Evolutionary conservation across 78 protist species (phyloP).

Genomic region (Dictyostelium purpureum): DNA sequence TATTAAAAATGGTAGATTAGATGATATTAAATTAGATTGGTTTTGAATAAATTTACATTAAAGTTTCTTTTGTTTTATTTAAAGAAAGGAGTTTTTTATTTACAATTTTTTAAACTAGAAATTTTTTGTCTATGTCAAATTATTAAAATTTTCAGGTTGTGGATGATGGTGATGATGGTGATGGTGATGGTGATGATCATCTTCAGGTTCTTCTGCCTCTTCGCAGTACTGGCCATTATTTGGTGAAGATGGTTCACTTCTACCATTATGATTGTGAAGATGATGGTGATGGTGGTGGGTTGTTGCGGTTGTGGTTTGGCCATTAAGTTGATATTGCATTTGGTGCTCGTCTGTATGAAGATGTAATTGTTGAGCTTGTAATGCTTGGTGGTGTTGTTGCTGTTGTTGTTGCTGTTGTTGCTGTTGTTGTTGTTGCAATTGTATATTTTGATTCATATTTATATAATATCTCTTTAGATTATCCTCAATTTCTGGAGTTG

Average conservation of each 20-base stretch:
- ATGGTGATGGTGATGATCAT: too few relatives aligned
- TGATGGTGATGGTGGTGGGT: not conserved
- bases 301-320: not conserved
- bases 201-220: too few relatives aligned
- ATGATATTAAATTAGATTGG: too few relatives aligned
- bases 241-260: not conserved
- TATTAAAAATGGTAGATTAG: not conserved
- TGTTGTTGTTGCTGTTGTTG: not conserved
- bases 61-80: too few relatives aligned
- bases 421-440: not conserved
- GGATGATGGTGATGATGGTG: too few relatives aligned
- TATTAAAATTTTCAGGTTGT: too few relatives aligned
- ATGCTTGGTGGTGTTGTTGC: not conserved
- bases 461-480: not conserved
- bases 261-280: too few relatives aligned
- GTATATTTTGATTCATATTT: not conserved
- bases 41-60: too few relatives aligned
- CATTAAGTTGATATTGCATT: not conserved
- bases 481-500: slow-evolving; percentile 7
- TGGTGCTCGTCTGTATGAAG: not conserved
- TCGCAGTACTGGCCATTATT: too few relatives aligned
- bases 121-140: too few relatives aligned
- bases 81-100: too few relatives aligned
- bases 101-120: too few relatives aligned
- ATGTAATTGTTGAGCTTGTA: not conserved